Evolutionary conservation across 2,329 filamentous ascomycete species (phyloP), one percentile per base, ranked within the genome.

Genomic region (Claviceps sorghi): DNA sequence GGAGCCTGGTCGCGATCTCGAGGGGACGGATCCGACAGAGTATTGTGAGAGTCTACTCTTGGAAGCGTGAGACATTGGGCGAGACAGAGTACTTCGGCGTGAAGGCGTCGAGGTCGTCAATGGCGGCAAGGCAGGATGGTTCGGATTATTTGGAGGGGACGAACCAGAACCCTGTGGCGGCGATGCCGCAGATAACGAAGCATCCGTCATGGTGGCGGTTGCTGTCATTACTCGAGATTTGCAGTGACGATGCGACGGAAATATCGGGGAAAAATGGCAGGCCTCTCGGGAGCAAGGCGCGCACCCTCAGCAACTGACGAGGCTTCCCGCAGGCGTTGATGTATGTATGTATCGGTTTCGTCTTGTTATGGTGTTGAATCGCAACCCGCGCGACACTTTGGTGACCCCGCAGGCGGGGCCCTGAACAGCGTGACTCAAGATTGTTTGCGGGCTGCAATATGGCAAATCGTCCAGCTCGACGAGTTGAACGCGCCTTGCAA

Each of bases 11-110:
- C 88, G 82, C 57, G 89, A 95, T 56, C 83, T 79, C 56, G 78
- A 77, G 49, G 77, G 77, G 54, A 74, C 76, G 17, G 87, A 90
- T 54, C 80, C 72, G 61, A 76, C 82, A 57, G 87, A 93, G 71
- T 90, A 91, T 63, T 88, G 86, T 57, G 89, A 95, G 61, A 94
- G 74, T 53, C 89, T 80, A 64, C 87, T 86, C 69, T 83, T 90
- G 57, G 84, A 83, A 61, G 83, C 86, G 63, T 88, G 86, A 62
- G 86, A 88, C 68, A 80, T 78, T 59, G 86, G 83, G 59, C 82
- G 62, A 61, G 83, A 75, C 54, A 79, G 67, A 61, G 73, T 78
- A 63, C 82, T 74, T 64, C 79, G 77, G 62, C 77, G 81, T 57
- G 75, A 65, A 51, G 73, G 69, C 53, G 78, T 72, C 50, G 79